Evolutionary conservation across 2,329 filamentous ascomycete species (phyloP), one percentile per base, ranked within the genome.

Genomic region (Hortaea sp.): DNA sequence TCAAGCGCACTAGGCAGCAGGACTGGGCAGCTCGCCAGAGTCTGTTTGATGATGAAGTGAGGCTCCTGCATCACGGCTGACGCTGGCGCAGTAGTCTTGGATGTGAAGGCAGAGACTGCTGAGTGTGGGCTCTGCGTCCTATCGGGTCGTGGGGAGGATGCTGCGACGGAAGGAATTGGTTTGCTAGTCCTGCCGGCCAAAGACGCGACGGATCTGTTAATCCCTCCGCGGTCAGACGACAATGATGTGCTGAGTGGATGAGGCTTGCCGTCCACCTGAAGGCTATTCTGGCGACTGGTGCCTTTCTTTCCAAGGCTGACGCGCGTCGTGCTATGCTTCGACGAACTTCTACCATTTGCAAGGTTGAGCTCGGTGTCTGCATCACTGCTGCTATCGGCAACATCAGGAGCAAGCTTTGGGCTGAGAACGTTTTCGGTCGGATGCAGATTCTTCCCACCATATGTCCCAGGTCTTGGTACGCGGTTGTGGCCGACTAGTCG

Each of bases 401-500:
- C 61, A 35, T 57, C 52, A 3, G 61, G 46, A 32, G 55, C 54
- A 32, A 62, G 42, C 40, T 57, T 59, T 20, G 76, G 64, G 47
- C 88, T 87, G 10, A 97, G 75, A 1, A 97, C 90, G 54, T 94
- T 97, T 64, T 97, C 92, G 0, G 85, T 84, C 54, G 88, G 84
- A 64, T 95, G 89, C 30, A 94, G 69, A 58, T 97, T 97, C 69
- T 94, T 95, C 35, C 89, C 89, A 0, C 70, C 70, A 53, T 72
- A 67, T 13, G 71, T 74, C n/a, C 71, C 71, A 12, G 71, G 71
- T 40, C 69, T 62, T 12, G 70, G 67, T 5, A 79, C 59, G 31
- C 87, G 79, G 63, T 97, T 97, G 68, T 94, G 88, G 45, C 85
- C 84, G 31, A 95, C 89, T 35, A 98, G 69, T n/a, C 90, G 82